Evolutionary conservation across 352 stramenopile species (phyloP).

Genomic region (Globisporangium cystogenes): DNA sequence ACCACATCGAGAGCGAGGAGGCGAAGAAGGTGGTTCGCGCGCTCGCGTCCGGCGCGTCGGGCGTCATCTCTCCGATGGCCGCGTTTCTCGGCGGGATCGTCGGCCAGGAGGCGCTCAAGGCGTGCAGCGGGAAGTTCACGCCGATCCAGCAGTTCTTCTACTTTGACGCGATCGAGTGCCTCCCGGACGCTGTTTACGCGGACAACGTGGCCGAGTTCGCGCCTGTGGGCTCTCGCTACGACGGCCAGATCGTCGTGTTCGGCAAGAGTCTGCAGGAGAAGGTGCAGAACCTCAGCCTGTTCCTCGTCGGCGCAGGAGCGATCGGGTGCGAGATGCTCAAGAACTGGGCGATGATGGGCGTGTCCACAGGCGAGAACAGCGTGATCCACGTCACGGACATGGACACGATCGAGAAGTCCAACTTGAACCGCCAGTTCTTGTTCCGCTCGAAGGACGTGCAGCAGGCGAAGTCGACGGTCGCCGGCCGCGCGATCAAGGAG

Average conservation of each 20-base stretch:
- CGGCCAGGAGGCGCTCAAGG: slow-evolving; percentile 98
- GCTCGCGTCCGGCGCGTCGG: slow-evolving; percentile 84
- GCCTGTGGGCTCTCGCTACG: slow-evolving; percentile 82
- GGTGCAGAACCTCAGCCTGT: slow-evolving; percentile 89
- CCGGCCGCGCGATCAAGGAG: slow-evolving; percentile 83
- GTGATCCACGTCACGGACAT: slow-evolving; percentile 98
- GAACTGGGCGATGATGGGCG: slow-evolving; percentile 99
- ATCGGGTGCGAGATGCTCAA: slow-evolving; percentile 99
- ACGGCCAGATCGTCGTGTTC: slow-evolving; percentile 92
- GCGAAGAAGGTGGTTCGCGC: slow-evolving; percentile 67
- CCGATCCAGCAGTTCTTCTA: slow-evolving; percentile 99
- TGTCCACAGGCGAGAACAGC: slow-evolving; percentile 84
- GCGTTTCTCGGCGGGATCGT: slow-evolving; percentile 97
- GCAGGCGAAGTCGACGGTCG: slow-evolving; percentile 95
- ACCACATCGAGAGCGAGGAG: slow-evolving; percentile 58
- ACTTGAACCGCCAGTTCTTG: slow-evolving; percentile 98
- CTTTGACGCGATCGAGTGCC: slow-evolving; percentile 96
- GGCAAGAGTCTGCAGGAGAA: slow-evolving; percentile 72
- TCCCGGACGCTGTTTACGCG: slow-evolving; percentile 84
- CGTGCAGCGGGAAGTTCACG: slow-evolving; percentile 98
- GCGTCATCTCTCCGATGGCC: slow-evolving; percentile 95
- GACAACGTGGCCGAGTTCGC: slow-evolving; percentile 49
- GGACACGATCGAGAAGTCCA: slow-evolving; percentile 99
- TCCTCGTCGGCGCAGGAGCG: slow-evolving; percentile 97
- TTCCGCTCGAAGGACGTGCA: slow-evolving; percentile 98